A percentile compares a stretch with the other conserved stretches of the same genome.
These are phyloP conservation scores for Grigorovia transvaalensis DNA, from an alignment of 805 yeast species.

Conservation along the genomic window DNA sequence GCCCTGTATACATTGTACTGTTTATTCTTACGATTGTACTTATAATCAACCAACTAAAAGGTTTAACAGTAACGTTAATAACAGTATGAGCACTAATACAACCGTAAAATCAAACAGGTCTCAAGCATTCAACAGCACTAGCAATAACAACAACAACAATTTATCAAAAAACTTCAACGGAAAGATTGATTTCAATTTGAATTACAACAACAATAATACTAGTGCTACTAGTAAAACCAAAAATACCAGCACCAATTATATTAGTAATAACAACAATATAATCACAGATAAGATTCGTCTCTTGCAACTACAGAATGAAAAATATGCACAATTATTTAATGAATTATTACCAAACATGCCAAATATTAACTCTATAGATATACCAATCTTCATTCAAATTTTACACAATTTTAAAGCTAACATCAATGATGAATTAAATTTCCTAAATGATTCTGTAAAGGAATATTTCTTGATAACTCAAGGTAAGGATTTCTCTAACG, in stretches of 20 bases:
- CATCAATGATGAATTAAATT: slow-evolving; percentile 1
- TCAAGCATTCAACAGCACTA: neutral
- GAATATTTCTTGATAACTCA: slow-evolving; percentile 16
- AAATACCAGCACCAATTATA: neutral
- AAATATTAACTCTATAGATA: slow-evolving; percentile 18
- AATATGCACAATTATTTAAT: slow-evolving; percentile 16
- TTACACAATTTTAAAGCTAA: slow-evolving; percentile 12
- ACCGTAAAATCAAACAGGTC: too few species aligned
- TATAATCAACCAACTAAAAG: slow-evolving; percentile 62
- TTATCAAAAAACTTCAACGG: too few species aligned
- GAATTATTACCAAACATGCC: slow-evolving; percentile 21
- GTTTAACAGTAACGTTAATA: neutral
- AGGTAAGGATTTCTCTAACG: slow-evolving; percentile 1
- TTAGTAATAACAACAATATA: slow-evolving; percentile 6
- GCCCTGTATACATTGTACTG: slow-evolving; percentile 83
- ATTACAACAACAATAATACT: neutral
- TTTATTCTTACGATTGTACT: slow-evolving; percentile 74
- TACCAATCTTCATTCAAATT: slow-evolving; percentile 20
- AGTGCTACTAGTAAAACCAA: neutral
- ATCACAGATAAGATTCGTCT: too few species aligned
- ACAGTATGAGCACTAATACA: neutral
- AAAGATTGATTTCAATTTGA: neutral
- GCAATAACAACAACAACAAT: neutral
- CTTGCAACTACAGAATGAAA: slow-evolving; percentile 12
- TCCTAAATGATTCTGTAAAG: slow-evolving; percentile 16